Evolutionary conservation across 2,329 filamentous ascomycete species (phyloP), one percentile per base, ranked within the genome.

Genomic region (Fusarium cyanostomum): DNA sequence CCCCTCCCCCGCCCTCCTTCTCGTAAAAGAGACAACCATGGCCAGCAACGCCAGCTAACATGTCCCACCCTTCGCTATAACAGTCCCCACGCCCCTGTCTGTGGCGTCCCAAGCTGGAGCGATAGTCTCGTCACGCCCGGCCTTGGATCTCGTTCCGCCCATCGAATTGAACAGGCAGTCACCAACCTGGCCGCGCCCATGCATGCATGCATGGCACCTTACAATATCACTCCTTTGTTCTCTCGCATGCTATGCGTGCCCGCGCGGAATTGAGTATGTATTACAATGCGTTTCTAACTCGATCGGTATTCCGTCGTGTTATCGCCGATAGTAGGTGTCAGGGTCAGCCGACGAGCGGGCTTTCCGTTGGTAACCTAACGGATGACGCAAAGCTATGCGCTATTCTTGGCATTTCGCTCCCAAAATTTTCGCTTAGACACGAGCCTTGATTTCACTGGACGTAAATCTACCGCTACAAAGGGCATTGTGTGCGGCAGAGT

Each of bases 41-140:
- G 43, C 37, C 55, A 58, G 21, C 26, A 43, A 34, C 24, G 52
- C 42, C 33, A 39, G 15, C 15, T 55, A 35, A 37, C 45, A 53
- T 37, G 7, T 28, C 30, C 30, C 52, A 55, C 38, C 38, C 38
- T 26, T 38, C n/a, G 24, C 49, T 30, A 35, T 56, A 15, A 37
- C 31, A 12, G 33, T 51, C 50, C 24, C 55, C 59, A 64, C 54
- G 49, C 49, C 44, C 59, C 50, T 65, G 43, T 35, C 46, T 39
- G 38, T 60, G 54, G 58, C 58, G 53, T 43, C 44, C 45, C 45
- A 50, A 49, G 44, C 50, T 66, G 53, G 58, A 46, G 54, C 58
- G 42, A 60, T 66, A 66, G 61, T 58, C 58, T 52, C 38, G 43
- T 59, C 46, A 49, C 58, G 35, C 45, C 44, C 52, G 52, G 31